Evolutionary conservation across 805 yeast species (phyloP), one percentile per base, ranked within the genome.

Genomic region (Wickerhamomyces mucosus): DNA sequence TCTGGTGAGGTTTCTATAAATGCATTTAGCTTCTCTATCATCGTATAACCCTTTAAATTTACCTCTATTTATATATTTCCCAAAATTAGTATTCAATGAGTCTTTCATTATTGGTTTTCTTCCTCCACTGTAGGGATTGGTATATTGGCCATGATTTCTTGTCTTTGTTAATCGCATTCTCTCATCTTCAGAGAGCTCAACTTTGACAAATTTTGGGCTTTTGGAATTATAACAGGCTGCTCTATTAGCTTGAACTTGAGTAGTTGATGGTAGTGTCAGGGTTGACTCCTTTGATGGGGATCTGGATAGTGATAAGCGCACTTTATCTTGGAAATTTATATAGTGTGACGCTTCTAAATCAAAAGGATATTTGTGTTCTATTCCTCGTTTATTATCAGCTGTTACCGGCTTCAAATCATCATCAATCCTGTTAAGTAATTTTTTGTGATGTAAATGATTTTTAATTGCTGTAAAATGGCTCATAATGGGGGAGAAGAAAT

Each of bases 31-130:
- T 15, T 36, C 43, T 15, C 61, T 38, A 21, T 44, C 43, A 32
- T 57, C 59, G 19, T 36, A 39, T 6, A 26, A 15, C 1, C 58
- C 59, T 31, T 37, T 51, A 36, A 53, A 55, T 21, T 39, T 37
- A 0, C 60, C 62, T 20, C 47, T 30, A 15, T 24, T 32, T 7
- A 53, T 43, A 15, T 39, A 28, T 3, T 14, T 16, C 9, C 15
- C 15, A 13, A 9, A 5, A n/a, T 15, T 19, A n/a, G 15, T 20
- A 11, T 18, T 13, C 13, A 12, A 18, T 15, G 23, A 21, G 10
- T 14, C 12, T 12, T 15, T 28, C 17, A n/a, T 17, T 12, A 18
- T 16, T 28, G 16, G 14, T 10, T n/a, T 14, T 19, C 14, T 10
- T 8, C 13, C 16, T 18, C 27, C 30, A 10, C 18, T 24, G 10